phyloP scores from a whole-genome alignment of 2,329 filamentous ascomycete species.

The Colletotrichum nymphaeae region DNA sequence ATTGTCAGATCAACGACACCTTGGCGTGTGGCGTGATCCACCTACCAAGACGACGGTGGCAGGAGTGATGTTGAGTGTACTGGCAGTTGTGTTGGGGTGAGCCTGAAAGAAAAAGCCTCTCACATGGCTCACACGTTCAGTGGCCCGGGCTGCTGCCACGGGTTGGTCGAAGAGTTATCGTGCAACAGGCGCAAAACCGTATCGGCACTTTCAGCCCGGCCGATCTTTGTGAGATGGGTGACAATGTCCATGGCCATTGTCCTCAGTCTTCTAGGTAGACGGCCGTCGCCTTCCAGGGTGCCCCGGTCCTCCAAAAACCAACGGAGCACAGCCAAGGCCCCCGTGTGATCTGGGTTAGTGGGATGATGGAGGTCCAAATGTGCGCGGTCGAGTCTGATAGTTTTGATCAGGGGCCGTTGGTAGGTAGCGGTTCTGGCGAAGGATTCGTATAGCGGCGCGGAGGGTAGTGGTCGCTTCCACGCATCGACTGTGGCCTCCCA shows the following conservation, averaged over 20 bases:
- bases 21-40: neutral
- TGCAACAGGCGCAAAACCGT: constrained; percentile 51
- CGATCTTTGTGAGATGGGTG: constrained; percentile 54
- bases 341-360: constrained; percentile 57
- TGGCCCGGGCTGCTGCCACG: neutral
- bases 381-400: constrained; percentile 55
- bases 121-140: neutral
- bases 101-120: neutral
- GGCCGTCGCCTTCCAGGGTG: neutral
- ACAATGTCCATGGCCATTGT: constrained; percentile 52
- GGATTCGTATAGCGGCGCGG: constrained; percentile 61
- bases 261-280: constrained; percentile 21
- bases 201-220: constrained; percentile 54
- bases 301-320: constrained; percentile 49
- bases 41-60: neutral
- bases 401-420: constrained; percentile 36
- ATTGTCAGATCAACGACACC: neutral
- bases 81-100: neutral
- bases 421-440: constrained; percentile 61
- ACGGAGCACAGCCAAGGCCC: constrained; percentile 51
- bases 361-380: constrained; percentile 68
- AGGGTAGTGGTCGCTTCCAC: constrained; percentile 56
- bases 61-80: no score
- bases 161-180: constrained; percentile 45
- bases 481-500: constrained; percentile 65